A percentile compares a stretch with the other conserved stretches of the same genome.
Evolutionary conservation across 164 flowering plant genomes (phyloP).

Genomic region (Aristolochia contorta): DNA sequence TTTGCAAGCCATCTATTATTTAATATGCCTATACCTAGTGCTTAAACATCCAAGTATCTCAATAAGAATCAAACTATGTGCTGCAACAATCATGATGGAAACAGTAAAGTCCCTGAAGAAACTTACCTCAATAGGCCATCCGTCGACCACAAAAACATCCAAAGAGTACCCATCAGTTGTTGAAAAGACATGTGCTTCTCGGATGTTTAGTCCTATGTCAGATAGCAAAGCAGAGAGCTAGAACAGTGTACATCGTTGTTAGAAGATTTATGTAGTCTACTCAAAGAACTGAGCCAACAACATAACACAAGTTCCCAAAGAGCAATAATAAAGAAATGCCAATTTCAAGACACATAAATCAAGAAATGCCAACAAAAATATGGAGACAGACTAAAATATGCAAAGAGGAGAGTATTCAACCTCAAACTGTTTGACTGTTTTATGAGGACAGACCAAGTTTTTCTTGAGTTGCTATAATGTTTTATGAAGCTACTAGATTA

Average conservation of each 20-base stretch:
- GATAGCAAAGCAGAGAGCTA: constrained; percentile 95
- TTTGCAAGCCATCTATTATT: too few species aligned
- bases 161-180: constrained; percentile 91
- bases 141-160: constrained; percentile 98
- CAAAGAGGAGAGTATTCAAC: too few species aligned
- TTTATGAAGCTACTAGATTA: too few species aligned
- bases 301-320: neutral
- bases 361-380: too few species aligned
- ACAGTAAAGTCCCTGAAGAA: neutral
- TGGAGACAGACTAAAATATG: too few species aligned
- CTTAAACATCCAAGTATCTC: too few species aligned
- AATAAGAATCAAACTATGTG: neutral
- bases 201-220: constrained; percentile 89
- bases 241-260: constrained; percentile 12
- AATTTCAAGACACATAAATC: neutral
- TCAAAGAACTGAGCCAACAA: neutral
- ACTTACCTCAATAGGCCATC: constrained; percentile 88
- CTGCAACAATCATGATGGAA: neutral
- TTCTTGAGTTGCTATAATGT: too few species aligned
- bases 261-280: constrained; percentile 11
- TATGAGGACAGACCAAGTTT: too few species aligned
- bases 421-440: too few species aligned
- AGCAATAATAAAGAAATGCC: neutral
- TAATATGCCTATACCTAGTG: too few species aligned
- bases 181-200: constrained; percentile 98